Evolutionary conservation across 108 stramenopile genomes (phyloP).

Genomic region (Cylindrotheca fusiformis): DNA sequence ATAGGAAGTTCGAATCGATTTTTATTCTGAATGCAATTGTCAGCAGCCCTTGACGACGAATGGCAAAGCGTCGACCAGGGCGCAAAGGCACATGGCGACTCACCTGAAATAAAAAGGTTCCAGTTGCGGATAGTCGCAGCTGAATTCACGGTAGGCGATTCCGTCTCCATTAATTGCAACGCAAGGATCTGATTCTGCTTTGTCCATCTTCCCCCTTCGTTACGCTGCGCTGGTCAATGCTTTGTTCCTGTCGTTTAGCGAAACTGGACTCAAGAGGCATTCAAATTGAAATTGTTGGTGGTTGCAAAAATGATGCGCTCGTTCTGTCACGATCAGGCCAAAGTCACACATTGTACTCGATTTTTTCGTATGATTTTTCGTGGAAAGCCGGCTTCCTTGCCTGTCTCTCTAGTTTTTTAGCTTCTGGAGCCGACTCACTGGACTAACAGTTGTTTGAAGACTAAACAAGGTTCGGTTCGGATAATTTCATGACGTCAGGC

Average conservation of each 20-base stretch:
- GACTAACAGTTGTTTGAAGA: too few relatives aligned
- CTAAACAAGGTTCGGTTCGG: too few relatives aligned
- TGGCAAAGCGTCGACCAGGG: background rate
- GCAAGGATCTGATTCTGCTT: slow-evolving; percentile 23
- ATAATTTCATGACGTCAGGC: too few relatives aligned
- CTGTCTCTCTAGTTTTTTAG: too few relatives aligned
- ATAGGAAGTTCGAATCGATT: background rate
- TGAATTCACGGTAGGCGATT: slow-evolving; percentile 47
- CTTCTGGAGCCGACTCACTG: too few relatives aligned
- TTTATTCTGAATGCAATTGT: background rate
- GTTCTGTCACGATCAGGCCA: background rate
- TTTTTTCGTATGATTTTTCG: too few relatives aligned
- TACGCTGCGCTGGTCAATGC: background rate
- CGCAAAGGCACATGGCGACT: slow-evolving; percentile 4
- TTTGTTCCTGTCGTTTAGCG: too few relatives aligned
- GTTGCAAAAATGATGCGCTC: too few relatives aligned
- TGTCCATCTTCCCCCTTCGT: background rate
- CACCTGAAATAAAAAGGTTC: slow-evolving; percentile 44
- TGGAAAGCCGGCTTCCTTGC: too few relatives aligned
- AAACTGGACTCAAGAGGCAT: too few relatives aligned
- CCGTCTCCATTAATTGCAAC: slow-evolving; percentile 39
- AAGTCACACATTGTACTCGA: background rate
- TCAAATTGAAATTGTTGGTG: too few relatives aligned
- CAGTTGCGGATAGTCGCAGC: slow-evolving; percentile 38
- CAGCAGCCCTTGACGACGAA: background rate